Evolutionary conservation across 345 rosid genomes (phyloP), one percentile per base, ranked within the genome.

Genomic region (Eucalyptus paniculata): DNA sequence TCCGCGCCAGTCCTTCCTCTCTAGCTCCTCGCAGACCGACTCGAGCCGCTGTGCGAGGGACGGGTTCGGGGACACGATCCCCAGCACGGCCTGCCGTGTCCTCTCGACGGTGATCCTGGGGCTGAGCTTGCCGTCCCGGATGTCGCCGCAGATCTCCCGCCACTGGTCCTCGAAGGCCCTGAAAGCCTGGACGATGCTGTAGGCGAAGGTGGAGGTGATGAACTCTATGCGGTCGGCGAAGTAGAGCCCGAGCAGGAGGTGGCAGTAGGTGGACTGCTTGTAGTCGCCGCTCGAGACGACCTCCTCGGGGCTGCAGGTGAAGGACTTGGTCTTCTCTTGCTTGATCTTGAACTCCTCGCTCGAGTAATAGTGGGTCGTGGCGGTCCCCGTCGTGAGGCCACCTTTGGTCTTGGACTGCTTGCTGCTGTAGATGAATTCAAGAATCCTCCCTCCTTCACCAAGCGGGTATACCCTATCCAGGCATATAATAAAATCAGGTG

Each of bases 381-480:
- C 99, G 21, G 99, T 97, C 90, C 98, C 99, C 50, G 89, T 94
- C 16, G 92, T 94, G 83, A 96, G 86, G 6, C 97, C 99, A 86
- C 99, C 99, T 88, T 90, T 89, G 37, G 99, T 95, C 93, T 94
- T 95, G 91, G 92, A 96, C 77, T 90, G 95, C 85, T 96, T 97
- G 88, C 99, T 95, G 81, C 98, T 93, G 88, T 97, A 97, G 88
- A 97, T 97, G 53, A 97, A 94, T 89, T 97, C 99, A n/a, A 97
- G 94, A 82, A 95, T 94, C 95, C 94, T 97, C 86, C 98, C 96
- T 87, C 98, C 99, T 94, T 95, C 96, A 88, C 91, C 93, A 88
- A 92, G 93, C 67, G 99, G 98, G 89, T 94, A 97, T 69, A 92
- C 92, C 93, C 99, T 96, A 87, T 67, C 2, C 6, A 28, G 45